A percentile compares a stretch with the other conserved stretches of the same genome.
phyloP scores from a whole-genome alignment of 129 eudicot species.

The Flaveria trinervia region DNA sequence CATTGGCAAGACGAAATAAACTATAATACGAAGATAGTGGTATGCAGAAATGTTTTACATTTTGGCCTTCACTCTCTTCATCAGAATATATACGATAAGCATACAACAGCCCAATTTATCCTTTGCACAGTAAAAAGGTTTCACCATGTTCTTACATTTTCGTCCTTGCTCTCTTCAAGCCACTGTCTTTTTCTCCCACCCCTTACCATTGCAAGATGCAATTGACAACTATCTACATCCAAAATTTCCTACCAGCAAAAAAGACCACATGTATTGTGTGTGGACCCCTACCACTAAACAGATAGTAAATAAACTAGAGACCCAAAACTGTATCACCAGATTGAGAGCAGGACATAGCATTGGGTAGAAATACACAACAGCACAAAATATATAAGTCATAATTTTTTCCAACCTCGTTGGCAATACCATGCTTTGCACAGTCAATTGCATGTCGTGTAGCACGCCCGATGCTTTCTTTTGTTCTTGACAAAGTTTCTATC shows the following conservation, averaged over 20 bases:
- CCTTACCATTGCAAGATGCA: background rate
- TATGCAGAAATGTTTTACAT: background rate
- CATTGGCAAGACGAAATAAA: background rate
- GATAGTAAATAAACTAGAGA: conserved; percentile 2
- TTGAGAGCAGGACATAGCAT: background rate
- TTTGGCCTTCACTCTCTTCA: background rate
- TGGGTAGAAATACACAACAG: background rate
- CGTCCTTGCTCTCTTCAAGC: conserved; percentile 7
- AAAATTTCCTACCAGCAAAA: conserved; percentile 11
- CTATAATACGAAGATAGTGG: background rate
- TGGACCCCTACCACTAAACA: conserved; percentile 5
- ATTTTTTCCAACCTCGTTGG: conserved; percentile 63
- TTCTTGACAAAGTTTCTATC: conserved; percentile 71
- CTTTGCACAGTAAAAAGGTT: conserved; percentile 8
- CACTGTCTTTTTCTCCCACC: conserved; percentile 9
- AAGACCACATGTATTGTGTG: conserved; percentile 20
- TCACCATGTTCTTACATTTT: conserved; percentile 5
- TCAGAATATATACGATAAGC: conserved; percentile 3
- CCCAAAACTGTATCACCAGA: background rate
- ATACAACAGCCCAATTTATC: background rate
- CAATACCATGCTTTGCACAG: conserved; percentile 88
- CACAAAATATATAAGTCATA: conserved; percentile 5
- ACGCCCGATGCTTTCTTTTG: conserved; percentile 83
- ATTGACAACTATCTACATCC: conserved; percentile 4
- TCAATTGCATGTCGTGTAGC: conserved; percentile 86